Evolutionary conservation across 1,284 basidiomycete species (phyloP).

Genomic region (Ustilago bromivora): DNA sequence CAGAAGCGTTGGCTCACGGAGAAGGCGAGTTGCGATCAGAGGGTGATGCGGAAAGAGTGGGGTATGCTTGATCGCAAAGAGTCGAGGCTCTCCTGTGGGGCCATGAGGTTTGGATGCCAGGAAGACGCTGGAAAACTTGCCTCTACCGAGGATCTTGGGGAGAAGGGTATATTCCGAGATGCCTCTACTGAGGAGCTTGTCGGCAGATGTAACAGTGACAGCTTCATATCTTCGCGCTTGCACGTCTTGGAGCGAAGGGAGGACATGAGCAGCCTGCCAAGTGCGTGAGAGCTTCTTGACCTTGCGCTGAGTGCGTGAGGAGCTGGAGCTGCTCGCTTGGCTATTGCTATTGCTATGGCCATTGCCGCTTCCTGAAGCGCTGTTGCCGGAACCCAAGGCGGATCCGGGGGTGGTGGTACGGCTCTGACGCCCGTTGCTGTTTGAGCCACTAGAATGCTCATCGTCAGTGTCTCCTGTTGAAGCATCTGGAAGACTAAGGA

Average conservation of each 20-base stretch:
- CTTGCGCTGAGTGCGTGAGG: constrained; percentile 27
- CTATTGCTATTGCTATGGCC: constrained; percentile 12
- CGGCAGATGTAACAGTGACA: constrained; percentile 57
- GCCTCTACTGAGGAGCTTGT: constrained; percentile 65
- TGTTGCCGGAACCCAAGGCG: constrained; percentile 17
- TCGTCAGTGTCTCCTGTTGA: constrained; percentile 34
- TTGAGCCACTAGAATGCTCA: constrained; percentile 9
- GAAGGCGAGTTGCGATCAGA: constrained; percentile 73
- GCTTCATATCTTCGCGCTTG: constrained; percentile 34
- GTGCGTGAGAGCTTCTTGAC: constrained; percentile 13
- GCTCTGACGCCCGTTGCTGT: constrained; percentile 13
- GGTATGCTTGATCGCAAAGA: constrained; percentile 74
- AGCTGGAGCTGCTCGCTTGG: constrained; percentile 22
- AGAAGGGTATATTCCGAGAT: constrained; percentile 69
- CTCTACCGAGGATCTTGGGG: constrained; percentile 66
- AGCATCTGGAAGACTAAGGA: constrained; percentile 46
- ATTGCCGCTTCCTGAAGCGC: constrained; percentile 11
- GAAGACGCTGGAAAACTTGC: constrained; percentile 69
- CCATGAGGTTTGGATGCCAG: constrained; percentile 62
- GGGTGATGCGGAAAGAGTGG: constrained; percentile 75
- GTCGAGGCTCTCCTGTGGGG: constrained; percentile 54
- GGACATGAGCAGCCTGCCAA: constrained; percentile 36
- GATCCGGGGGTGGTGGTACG: constrained; percentile 43
- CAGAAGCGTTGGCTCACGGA: constrained; percentile 74
- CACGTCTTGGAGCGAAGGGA: constrained; percentile 42